phyloP scores from a whole-genome alignment of 306 rosid species.

The Urtica urens region DNA sequence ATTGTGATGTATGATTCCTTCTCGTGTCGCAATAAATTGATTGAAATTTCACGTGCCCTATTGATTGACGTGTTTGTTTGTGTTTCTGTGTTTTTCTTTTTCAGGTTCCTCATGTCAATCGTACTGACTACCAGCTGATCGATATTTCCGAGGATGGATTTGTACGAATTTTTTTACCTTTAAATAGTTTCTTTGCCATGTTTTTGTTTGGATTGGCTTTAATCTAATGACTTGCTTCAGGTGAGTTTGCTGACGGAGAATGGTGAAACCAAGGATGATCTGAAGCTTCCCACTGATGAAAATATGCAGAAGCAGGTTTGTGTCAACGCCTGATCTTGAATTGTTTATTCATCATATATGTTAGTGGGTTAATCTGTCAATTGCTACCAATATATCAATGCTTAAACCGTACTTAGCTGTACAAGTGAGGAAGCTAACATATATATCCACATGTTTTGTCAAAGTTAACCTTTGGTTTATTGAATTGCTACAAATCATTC shows the following conservation, averaged over 20 bases:
- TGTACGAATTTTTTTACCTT: constrained; percentile 31
- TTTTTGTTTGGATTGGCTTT: background rate
- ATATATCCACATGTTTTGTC: too few species aligned
- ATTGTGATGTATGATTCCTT: constrained; percentile 60
- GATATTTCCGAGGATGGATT: constrained; percentile 98
- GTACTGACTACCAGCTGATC: constrained; percentile 89
- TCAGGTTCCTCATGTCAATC: constrained; percentile 94
- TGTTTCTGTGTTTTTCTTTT: background rate
- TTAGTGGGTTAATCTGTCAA: too few species aligned
- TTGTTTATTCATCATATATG: too few species aligned
- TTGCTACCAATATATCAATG: too few species aligned
- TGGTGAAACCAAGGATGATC: constrained; percentile 93
- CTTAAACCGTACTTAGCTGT: too few species aligned
- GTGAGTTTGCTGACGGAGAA: constrained; percentile 91
- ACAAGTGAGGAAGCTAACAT: too few species aligned
- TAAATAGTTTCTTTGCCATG: background rate
- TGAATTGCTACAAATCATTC: background rate
- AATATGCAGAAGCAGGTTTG: constrained; percentile 69
- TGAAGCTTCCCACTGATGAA: constrained; percentile 90
- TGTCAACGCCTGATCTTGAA: too few species aligned
- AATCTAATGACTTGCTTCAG: constrained; percentile 19
- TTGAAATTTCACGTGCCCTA: background rate
- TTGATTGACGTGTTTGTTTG: background rate
- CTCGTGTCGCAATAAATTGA: too few species aligned
- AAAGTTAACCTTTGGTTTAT: background rate